Evolutionary conservation across 2,329 filamentous ascomycete genomes (phyloP), one percentile per base, ranked within the genome.

Genomic region (Setomelanomma holmii): DNA sequence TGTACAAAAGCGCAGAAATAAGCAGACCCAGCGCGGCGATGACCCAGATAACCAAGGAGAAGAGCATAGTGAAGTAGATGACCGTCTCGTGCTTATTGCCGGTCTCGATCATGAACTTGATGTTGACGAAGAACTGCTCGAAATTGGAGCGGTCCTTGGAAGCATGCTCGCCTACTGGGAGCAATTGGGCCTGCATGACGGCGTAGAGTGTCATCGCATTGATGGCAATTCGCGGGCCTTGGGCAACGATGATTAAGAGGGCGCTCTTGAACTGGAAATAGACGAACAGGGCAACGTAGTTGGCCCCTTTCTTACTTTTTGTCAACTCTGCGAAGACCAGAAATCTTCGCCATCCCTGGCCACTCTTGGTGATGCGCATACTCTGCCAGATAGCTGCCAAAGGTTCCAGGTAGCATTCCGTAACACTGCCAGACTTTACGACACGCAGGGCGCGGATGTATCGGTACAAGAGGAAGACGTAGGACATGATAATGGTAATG

Each of bases 311-410:
- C 70, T 90, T 93, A 75, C 89, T 92, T 77, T 93, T 95, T 11
- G 93, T 96, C 71, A 97, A 79, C 67, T 91, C 90, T 14, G 91
- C 88, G 72, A 96, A 96, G 60, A 97, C 91, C n/a, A 96, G 76
- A 71, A 96, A 99, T 44, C 93, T 84, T 66, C 87, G 89, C 85
- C 88, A 99, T 24, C 95, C 95, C 63, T 88, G 85, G 38, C 89
- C 89, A 20, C 81, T 72, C 38, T 76, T 81, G 30, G 88, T 89
- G 51, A 89, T 73, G n/a, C 91, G 86, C 68, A 91, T 85, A 76
- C 89, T 91, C 75, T 97, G 91, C 62, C 96, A 82, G 43, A 91
- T 87, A 45, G 90, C 91, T 1, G 93, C 93, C 52, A 98, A 79
- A 30, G 86, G 89, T 73, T 99, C 92, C 58, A 99, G 83, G 64